Percentiles rank a stretch among this genome's conserved stretches.
phyloP scores from a whole-genome alignment of 306 rosid species.

The Casuarina equisetifolia region DNA sequence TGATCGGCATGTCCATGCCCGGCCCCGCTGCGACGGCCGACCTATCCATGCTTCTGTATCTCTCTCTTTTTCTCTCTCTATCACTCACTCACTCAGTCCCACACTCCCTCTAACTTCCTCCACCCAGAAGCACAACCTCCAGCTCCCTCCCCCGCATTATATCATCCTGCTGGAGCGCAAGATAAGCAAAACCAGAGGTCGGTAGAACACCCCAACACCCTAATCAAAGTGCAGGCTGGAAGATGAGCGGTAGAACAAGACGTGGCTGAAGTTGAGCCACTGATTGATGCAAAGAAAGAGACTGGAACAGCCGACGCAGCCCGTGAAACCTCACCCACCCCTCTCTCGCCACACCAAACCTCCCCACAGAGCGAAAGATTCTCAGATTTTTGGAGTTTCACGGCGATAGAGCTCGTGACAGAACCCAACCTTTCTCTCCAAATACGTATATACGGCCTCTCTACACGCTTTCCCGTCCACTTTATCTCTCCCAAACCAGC shows the following conservation, averaged over 20 bases:
- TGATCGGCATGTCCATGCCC: constrained; percentile 85
- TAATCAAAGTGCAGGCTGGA: constrained; percentile 30
- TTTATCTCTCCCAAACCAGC: constrained; percentile 13
- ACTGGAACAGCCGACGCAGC: constrained; percentile 37
- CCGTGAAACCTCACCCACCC: constrained; percentile 79
- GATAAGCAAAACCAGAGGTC: neutral
- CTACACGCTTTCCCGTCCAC: neutral
- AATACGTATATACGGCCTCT: too few species aligned
- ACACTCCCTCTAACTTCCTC: neutral
- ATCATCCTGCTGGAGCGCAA: constrained; percentile 6
- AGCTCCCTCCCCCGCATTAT: constrained; percentile 29
- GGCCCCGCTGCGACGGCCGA: constrained; percentile 59
- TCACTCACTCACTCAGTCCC: neutral
- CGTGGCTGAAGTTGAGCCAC: constrained; percentile 49
- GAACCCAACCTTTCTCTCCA: constrained; percentile 11
- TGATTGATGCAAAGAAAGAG: constrained; percentile 44
- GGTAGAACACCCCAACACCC: constrained; percentile 12
- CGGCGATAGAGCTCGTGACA: constrained; percentile 48
- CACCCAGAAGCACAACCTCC: constrained; percentile 11
- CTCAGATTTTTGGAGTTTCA: constrained; percentile 33
- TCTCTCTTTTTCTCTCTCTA: neutral
- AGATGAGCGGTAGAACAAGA: constrained; percentile 21
- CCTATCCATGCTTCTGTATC: constrained; percentile 47
- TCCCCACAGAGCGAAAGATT: constrained; percentile 2
- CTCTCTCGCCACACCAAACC: constrained; percentile 39